Evolutionary conservation across 768 basidiomycete species (phyloP), one percentile per base, ranked within the genome.

Genomic region (Tricholoma flavovirens): DNA sequence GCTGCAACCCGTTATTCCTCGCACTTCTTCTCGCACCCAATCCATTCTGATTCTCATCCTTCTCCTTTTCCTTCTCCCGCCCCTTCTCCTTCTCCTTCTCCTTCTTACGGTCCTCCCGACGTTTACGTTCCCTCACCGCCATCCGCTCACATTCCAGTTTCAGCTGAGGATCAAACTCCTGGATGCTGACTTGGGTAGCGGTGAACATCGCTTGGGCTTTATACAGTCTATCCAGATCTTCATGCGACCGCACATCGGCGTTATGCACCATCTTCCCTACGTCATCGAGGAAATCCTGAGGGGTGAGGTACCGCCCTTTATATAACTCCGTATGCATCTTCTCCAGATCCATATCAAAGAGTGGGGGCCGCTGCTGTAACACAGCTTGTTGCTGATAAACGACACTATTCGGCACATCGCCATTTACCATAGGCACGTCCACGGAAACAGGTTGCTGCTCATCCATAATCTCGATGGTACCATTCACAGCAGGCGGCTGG

Each of bases 321-420:
- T 90, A 93, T 19, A 99, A 77, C 54, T 90, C 85, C 21, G 77
- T 75, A 62, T 95, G 90, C 83, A 99, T 93, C 59, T 81, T 83
- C 64, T 98, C 97, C 35, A 98, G 77, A 68, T 98, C 94, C 79
- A 98, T 87, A 64, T 95, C 85, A 66, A 83, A 90, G 15, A 94
- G 73, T 7, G 75, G 75, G 8, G 82, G 83, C 14, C 64, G 68
- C 15, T 73, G 73, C 8, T 74, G 73, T 10, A 62, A 55, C 14
- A 69, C 71, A 40, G 71, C 67, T 46, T 65, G 68, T n/a, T 59
- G 56, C 15, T 65, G 62, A 24, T 60, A 59, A 19, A 70, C 58
- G 32, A 71, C 60, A 14, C 76, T 81, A 52, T 81, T 78, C 43
- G 72, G 64, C 29, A 72, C 56, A 17, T 49, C 46, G 17, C 76